phyloP scores from a whole-genome alignment of 257 asterid genomes.

The Nicotiana undulata region DNA sequence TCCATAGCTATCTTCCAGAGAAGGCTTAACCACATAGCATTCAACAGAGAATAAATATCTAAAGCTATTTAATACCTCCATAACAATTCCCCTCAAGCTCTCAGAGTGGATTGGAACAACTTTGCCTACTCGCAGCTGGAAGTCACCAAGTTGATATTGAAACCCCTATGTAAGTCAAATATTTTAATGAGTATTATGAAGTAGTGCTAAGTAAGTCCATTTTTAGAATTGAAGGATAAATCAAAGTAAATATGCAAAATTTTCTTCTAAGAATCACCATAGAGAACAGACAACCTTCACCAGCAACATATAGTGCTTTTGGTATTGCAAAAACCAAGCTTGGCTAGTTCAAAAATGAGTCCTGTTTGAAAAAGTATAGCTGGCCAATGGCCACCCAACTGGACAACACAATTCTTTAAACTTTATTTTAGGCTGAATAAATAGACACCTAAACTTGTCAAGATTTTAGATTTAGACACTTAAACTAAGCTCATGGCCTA shows the following conservation, averaged over 20 bases:
- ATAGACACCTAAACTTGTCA: no score
- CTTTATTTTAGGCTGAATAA: background rate
- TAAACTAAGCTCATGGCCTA: no score
- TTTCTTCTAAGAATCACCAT: background rate
- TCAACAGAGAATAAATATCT: background rate
- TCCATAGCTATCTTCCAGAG: no score
- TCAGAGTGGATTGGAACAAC: slow-evolving; percentile 76
- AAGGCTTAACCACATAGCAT: background rate
- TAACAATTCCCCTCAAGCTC: slow-evolving; percentile 85
- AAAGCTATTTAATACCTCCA: slow-evolving; percentile 59
- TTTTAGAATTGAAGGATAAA: background rate
- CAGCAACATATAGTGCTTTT: background rate
- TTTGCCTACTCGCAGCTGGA: slow-evolving; percentile 93
- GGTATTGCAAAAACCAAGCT: background rate
- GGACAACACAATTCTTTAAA: background rate
- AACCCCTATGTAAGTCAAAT: slow-evolving; percentile 39
- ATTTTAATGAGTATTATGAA: background rate
- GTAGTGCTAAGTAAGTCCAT: background rate
- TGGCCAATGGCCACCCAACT: background rate
- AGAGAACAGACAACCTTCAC: background rate
- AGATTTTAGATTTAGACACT: no score
- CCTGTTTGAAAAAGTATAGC: background rate
- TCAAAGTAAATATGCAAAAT: background rate
- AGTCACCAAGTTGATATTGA: slow-evolving; percentile 86
- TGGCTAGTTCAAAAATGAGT: background rate